These are phyloP conservation scores for Periconia sp. DNA, from an alignment of 2,329 filamentous ascomycete genomes.

Conservation along the genomic window DNA sequence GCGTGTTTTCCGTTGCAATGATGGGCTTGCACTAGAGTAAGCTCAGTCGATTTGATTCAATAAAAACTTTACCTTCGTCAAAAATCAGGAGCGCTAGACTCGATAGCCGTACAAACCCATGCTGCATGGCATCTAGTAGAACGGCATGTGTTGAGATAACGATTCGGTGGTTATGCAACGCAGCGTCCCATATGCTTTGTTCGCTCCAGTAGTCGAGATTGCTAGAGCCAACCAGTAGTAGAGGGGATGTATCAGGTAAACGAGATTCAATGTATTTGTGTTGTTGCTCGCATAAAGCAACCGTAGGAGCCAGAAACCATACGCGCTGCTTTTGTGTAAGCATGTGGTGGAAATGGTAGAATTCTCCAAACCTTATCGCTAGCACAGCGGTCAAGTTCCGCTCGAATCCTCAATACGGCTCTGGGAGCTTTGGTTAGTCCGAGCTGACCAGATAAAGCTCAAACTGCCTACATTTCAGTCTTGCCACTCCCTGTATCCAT, in stretches of 20 bases:
- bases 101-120: conserved; percentile 68
- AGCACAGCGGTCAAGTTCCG: conserved; percentile 1
- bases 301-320: conserved; percentile 45
- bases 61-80: conserved; percentile 70
- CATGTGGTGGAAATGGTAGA: neutral
- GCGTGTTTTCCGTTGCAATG: conserved; percentile 66
- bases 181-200: conserved; percentile 63
- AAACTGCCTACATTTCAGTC: conserved; percentile 34
- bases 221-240: conserved; percentile 1
- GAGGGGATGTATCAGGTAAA: conserved; percentile 1
- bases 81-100: conserved; percentile 69
- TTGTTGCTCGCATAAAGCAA: conserved; percentile 44
- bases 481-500: conserved; percentile 49
- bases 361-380: neutral
- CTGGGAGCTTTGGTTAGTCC: conserved; percentile 1
- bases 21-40: conserved; percentile 57
- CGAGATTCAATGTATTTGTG: conserved; percentile 6
- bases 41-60: neutral
- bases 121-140: conserved; percentile 68
- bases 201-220: conserved; percentile 70
- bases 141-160: conserved; percentile 75
- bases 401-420: conserved; percentile 1
- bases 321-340: conserved; percentile 25
- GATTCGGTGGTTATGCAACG: conserved; percentile 63
- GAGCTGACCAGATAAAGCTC: neutral